phyloP scores from a whole-genome alignment of 129 eudicot species.

The Artemisia argyi region DNA sequence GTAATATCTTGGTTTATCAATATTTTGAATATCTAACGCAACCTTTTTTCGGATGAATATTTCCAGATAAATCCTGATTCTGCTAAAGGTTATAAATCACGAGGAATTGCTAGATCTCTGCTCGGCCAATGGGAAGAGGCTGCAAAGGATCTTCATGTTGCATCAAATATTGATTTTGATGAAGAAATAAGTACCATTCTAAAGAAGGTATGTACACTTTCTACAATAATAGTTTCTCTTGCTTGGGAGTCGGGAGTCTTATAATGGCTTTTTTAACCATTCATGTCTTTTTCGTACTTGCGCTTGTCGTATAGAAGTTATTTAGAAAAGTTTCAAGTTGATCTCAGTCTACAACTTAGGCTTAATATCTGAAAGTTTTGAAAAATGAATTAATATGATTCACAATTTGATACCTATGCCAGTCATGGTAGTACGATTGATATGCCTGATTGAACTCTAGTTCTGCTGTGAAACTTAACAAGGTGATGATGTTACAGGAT shows the following conservation, averaged over 20 bases:
- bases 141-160: constrained; percentile 94
- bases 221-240: background rate
- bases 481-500: no score
- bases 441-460: no score
- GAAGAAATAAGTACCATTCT: constrained; percentile 87
- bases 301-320: no score
- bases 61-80: constrained; percentile 92
- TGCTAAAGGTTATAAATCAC: constrained; percentile 93
- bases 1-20: background rate
- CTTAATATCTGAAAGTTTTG: no score
- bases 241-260: background rate
- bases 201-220: constrained; percentile 60
- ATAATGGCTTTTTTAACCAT: background rate
- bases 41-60: background rate
- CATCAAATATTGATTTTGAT: constrained; percentile 87
- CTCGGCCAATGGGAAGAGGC: constrained; percentile 96
- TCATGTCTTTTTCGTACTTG: background rate
- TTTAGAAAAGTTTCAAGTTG: no score
- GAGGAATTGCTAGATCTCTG: constrained; percentile 93
- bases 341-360: no score
- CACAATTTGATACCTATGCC: no score
- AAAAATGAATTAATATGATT: no score
- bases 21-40: background rate
- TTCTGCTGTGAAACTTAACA: no score
- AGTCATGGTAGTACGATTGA: no score